Conservation (phyloP, 352 stramenopile species). For the Phytopythium litorale region DNA sequence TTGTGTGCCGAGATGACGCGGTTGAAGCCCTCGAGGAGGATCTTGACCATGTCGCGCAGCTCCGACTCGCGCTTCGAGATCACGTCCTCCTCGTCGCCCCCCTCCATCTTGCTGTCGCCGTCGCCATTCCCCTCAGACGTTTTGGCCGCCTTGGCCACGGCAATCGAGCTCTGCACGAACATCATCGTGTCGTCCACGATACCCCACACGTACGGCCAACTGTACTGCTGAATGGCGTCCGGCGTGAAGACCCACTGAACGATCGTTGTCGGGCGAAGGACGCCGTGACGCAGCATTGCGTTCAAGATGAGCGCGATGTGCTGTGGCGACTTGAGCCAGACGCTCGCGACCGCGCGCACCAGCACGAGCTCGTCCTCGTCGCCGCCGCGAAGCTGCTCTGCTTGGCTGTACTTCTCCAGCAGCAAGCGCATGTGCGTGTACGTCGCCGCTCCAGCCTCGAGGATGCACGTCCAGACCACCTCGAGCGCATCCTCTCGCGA, state of each 20-base stretch:
- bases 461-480: conserved; percentile 69
- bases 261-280: conserved; percentile 69
- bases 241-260: conserved; percentile 76
- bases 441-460: conserved; percentile 72
- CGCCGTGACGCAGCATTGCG: conserved; percentile 69
- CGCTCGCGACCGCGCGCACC: conserved; percentile 62
- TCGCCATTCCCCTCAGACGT: conserved; percentile 19
- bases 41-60: conserved; percentile 43
- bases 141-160: conserved; percentile 18
- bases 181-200: conserved; percentile 71
- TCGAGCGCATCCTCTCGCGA: conserved; percentile 51
- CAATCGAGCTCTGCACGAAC: conserved; percentile 45
- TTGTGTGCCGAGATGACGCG: conserved; percentile 76
- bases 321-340: conserved; percentile 82
- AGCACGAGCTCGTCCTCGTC: conserved; percentile 46
- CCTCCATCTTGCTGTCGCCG: conserved; percentile 46
- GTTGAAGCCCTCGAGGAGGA: conserved; percentile 68
- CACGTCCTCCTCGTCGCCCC: conserved; percentile 26
- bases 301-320: conserved; percentile 80
- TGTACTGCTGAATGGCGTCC: conserved; percentile 84
- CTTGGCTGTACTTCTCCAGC: conserved; percentile 72
- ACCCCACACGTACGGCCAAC: conserved; percentile 85
- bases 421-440: conserved; percentile 82
- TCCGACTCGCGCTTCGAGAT: conserved; percentile 42
- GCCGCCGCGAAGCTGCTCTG: conserved; percentile 40